A percentile compares a stretch with the other conserved stretches of the same genome.
Conservation (phyloP, 108 stramenopile species). For the Parietichytrium sp. region DNA sequence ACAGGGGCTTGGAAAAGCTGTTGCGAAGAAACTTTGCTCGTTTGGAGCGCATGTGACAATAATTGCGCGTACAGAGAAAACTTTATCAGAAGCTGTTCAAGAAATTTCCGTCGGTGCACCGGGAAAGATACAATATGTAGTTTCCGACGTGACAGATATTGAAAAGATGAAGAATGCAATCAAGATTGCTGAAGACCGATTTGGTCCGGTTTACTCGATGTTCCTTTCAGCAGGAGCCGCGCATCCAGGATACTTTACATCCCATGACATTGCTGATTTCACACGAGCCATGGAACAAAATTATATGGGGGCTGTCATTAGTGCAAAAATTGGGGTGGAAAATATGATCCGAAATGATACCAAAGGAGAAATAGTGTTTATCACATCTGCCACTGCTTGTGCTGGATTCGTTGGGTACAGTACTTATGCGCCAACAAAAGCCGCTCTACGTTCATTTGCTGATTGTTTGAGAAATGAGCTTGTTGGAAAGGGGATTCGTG, state of each 20-base stretch:
- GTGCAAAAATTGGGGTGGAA: not conserved
- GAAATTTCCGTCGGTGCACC: no score
- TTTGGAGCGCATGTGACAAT: slow-evolving; percentile 22
- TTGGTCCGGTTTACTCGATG: not conserved
- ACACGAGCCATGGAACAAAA: not conserved
- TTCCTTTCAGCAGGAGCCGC: not conserved
- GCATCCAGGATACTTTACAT: not conserved
- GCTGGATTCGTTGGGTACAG: slow-evolving; percentile 70
- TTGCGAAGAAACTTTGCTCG: not conserved
- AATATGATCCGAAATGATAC: not conserved
- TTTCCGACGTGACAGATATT: not conserved
- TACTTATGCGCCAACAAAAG: slow-evolving; percentile 78
- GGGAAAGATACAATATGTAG: not conserved
- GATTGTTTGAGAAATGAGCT: slow-evolving; percentile 76
- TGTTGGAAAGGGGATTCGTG: slow-evolving; percentile 43
- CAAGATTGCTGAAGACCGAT: not conserved
- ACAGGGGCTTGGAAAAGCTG: not conserved
- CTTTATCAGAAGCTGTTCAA: not conserved
- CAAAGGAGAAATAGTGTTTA: not conserved
- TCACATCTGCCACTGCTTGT: not conserved
- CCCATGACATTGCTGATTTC: slow-evolving; percentile 6
- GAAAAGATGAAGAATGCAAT: not conserved
- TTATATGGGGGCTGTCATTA: slow-evolving; percentile 5
- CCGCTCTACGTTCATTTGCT: slow-evolving; percentile 77
- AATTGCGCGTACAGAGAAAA: slow-evolving; percentile 12